Conservation (phyloP, 441 rosid species). For the Metrosideros polymorpha region DNA sequence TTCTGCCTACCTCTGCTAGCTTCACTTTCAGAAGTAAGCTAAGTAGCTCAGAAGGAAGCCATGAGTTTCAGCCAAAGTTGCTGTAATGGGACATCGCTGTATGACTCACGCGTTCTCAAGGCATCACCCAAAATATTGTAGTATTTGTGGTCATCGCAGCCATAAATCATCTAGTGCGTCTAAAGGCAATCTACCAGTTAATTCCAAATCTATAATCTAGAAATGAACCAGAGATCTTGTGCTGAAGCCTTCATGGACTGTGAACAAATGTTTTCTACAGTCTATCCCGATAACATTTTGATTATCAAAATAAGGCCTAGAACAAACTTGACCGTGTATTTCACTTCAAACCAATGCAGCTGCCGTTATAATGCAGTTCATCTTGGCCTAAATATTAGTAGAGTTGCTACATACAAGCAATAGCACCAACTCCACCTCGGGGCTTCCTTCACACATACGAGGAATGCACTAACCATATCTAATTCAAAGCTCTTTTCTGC, state of each 20-base stretch:
- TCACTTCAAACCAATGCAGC: not conserved
- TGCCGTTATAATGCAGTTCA: not conserved
- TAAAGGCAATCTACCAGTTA: not conserved
- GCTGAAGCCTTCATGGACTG: fast-evolving
- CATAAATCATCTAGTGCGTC: not conserved
- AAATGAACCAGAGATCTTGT: not conserved
- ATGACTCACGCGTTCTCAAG: not conserved
- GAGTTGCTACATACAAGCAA: not conserved
- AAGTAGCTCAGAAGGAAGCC: not conserved
- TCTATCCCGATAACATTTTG: not conserved
- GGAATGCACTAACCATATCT: not conserved
- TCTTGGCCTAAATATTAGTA: not conserved
- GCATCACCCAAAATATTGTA: not conserved
- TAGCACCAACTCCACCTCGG: not conserved
- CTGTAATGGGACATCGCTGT: not conserved
- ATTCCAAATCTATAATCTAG: not conserved
- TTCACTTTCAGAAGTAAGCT: not conserved
- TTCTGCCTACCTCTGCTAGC: not conserved
- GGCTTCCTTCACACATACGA: not conserved
- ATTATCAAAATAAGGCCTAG: not conserved
- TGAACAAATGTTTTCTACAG: not conserved
- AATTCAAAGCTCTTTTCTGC: not conserved
- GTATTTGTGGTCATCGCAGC: fast-evolving
- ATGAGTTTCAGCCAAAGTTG: not conserved
- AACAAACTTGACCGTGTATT: not conserved